Evolutionary conservation across 345 rosid species (phyloP).

Genomic region (Gossypium rotundifolium): DNA sequence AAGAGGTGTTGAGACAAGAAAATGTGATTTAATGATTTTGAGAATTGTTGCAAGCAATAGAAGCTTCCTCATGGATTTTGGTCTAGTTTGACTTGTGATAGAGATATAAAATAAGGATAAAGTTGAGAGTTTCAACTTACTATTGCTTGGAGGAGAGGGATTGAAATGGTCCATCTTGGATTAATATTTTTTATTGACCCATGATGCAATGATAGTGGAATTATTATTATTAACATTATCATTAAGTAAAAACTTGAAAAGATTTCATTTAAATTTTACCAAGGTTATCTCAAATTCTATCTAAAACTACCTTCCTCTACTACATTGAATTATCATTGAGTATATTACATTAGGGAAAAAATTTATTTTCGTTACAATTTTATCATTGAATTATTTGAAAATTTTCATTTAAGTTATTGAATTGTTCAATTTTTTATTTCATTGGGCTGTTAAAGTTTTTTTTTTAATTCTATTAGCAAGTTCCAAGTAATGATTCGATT

Average conservation of each 20-base stretch:
- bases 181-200: background rate
- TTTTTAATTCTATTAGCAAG: too few species aligned
- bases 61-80: conserved; percentile 9
- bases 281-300: too few species aligned
- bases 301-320: too few species aligned
- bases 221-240: background rate
- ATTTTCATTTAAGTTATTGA: too few species aligned
- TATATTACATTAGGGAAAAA: too few species aligned
- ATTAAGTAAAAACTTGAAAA: too few species aligned
- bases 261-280: too few species aligned
- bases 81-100: background rate
- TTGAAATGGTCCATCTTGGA: conserved; percentile 4
- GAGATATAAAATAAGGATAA: background rate
- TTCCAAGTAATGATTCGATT: too few species aligned
- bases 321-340: too few species aligned
- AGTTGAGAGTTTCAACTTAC: background rate
- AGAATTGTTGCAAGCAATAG: background rate
- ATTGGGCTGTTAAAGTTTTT: too few species aligned
- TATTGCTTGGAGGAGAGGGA: background rate
- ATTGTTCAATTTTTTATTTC: background rate
- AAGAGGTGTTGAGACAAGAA: background rate
- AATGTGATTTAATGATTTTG: background rate
- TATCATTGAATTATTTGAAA: too few species aligned
- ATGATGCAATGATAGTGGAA: background rate
- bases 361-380: too few species aligned